Conservation (phyloP, 805 yeast species). For the Priceomyces medius region DNA sequence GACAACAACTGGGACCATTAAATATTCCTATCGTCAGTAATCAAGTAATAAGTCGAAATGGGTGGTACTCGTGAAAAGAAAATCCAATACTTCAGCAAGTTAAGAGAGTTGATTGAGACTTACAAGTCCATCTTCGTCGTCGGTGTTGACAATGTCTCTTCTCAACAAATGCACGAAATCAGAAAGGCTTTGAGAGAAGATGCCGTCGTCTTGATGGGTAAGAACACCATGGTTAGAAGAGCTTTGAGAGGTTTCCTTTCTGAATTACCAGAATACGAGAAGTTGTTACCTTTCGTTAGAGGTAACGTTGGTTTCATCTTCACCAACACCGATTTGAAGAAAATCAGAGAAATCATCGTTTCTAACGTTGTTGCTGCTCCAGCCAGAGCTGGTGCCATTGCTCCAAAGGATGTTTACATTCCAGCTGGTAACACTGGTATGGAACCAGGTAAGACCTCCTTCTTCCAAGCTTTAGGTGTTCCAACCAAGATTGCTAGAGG, state of each 20-base stretch:
- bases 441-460: constrained; percentile 99
- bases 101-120: constrained; percentile 92
- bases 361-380: constrained; percentile 99
- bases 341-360: constrained; percentile 82
- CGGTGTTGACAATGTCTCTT: constrained; percentile 99
- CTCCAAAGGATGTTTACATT: constrained; percentile 96
- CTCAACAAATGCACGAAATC: constrained; percentile 99
- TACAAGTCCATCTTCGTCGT: constrained; percentile 98
- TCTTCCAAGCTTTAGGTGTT: constrained; percentile 99
- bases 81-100: constrained; percentile 90
- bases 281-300: constrained; percentile 87
- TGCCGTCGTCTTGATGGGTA: constrained; percentile 98
- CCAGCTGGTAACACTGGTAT: constrained; percentile 99
- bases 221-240: constrained; percentile 99
- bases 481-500: constrained; percentile 99
- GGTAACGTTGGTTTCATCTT: constrained; percentile 99
- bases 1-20: constrained; percentile 54
- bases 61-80: constrained; percentile 99
- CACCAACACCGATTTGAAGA: constrained; percentile 94
- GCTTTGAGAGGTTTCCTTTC: constrained; percentile 94
- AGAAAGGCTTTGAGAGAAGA: constrained; percentile 95
- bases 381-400: constrained; percentile 99
- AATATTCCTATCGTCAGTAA: constrained; percentile 82
- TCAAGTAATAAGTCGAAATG: constrained; percentile 80
- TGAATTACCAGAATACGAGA: constrained; percentile 96